Evolutionary conservation across 1,284 basidiomycete genomes (phyloP).

Genomic region (Ustilago tritici): DNA sequence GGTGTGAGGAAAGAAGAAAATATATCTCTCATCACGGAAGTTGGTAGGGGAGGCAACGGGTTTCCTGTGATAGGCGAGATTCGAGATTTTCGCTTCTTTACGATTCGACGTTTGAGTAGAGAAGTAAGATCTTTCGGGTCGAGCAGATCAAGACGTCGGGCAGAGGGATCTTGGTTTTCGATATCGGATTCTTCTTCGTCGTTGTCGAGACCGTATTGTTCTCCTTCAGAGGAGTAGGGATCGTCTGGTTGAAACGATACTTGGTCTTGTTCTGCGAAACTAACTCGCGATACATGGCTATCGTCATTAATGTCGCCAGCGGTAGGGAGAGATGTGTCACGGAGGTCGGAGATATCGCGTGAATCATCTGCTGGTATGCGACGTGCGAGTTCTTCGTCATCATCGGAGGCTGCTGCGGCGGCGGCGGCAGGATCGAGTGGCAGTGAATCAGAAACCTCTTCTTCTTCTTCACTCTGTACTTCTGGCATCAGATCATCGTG

Average conservation of each 20-base stretch:
- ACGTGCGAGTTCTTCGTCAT: conserved; percentile 34
- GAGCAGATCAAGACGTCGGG: conserved; percentile 27
- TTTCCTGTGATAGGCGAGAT: conserved; percentile 33
- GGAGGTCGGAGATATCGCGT: neutral
- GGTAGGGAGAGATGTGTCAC: conserved; percentile 12
- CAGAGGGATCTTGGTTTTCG: conserved; percentile 21
- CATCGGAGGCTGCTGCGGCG: conserved; percentile 20
- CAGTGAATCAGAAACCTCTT: conserved; percentile 37
- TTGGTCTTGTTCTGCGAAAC: conserved; percentile 33
- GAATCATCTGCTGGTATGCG: conserved; percentile 18
- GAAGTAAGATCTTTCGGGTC: conserved; percentile 47
- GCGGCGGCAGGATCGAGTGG: conserved; percentile 28
- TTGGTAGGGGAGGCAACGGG: conserved; percentile 34
- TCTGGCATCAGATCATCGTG: conserved; percentile 30
- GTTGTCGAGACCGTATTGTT: conserved; percentile 27
- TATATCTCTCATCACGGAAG: conserved; percentile 42
- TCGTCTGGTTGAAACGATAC: conserved; percentile 40
- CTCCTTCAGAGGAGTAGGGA: conserved; percentile 39
- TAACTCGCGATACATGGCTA: conserved; percentile 28
- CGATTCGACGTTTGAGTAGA: conserved; percentile 44
- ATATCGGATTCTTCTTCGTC: conserved; percentile 24
- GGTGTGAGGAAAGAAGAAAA: conserved; percentile 45
- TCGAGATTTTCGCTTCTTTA: conserved; percentile 47
- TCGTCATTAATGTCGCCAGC: conserved; percentile 17
- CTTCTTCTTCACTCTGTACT: conserved; percentile 29